Conservation (phyloP, 202 grass and related monocot species). For the Carex sylvatica region DNA sequence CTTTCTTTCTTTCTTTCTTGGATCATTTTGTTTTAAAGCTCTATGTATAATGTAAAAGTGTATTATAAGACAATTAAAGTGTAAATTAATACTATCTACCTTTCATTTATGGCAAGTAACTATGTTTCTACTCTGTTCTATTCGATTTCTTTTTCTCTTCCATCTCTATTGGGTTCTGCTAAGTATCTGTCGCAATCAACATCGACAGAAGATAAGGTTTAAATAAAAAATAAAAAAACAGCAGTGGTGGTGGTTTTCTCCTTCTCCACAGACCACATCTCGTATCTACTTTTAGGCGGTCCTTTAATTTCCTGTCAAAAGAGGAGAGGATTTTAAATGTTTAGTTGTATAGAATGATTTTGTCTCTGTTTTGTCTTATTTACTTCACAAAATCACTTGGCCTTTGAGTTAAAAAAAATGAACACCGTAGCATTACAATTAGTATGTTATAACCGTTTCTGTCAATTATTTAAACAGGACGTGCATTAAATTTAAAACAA, state of each 20-base stretch:
- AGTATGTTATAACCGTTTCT: no score
- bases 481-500: no score
- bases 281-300: not conserved
- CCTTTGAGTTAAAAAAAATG: not conserved
- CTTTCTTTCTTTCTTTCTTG: not conserved
- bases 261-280: not conserved
- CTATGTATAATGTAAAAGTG: no score
- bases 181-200: not conserved
- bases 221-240: not conserved
- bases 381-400: not conserved
- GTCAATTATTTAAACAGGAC: no score
- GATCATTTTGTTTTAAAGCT: not conserved
- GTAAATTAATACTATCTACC: not conserved
- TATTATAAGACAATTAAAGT: not conserved
- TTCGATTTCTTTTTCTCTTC: not conserved
- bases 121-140: not conserved
- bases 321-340: not conserved
- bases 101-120: not conserved
- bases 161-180: not conserved
- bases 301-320: not conserved
- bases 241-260: not conserved
- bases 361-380: not conserved
- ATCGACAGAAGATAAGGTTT: not conserved
- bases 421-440: not conserved
- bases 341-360: not conserved